Percentiles rank a stretch among this genome's conserved stretches.
These are phyloP conservation scores for Schizosaccharomyces osmophilus DNA, from an alignment of 805 yeast species.

Conservation along the genomic window DNA sequence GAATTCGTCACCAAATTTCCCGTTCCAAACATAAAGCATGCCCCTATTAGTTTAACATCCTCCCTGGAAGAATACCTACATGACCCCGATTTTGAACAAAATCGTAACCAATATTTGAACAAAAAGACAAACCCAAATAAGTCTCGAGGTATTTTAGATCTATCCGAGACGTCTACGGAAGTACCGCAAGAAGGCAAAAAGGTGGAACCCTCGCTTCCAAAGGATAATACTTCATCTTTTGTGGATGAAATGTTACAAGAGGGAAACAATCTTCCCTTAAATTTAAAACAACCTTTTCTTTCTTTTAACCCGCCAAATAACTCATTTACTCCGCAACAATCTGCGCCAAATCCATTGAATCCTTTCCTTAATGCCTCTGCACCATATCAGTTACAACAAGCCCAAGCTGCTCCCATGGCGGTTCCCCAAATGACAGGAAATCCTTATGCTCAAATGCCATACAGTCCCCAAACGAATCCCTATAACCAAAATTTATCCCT, in stretches of 20 bases:
- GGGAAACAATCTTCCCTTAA: slow-evolving; percentile 2
- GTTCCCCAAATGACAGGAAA: too few relatives aligned
- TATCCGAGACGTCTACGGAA: background rate
- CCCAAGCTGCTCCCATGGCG: too few relatives aligned
- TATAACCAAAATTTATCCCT: too few relatives aligned
- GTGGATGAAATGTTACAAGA: background rate
- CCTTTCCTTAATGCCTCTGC: too few relatives aligned
- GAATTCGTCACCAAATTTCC: slow-evolving; percentile 70
- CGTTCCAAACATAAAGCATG: slow-evolving; percentile 90
- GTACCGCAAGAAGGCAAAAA: background rate
- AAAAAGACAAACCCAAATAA: slow-evolving; percentile 20
- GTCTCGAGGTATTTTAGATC: too few relatives aligned
- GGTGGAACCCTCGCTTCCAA: background rate
- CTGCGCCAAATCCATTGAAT: too few relatives aligned
- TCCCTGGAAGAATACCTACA: slow-evolving; percentile 71
- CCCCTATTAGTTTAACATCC: slow-evolving; percentile 76
- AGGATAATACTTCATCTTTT: background rate
- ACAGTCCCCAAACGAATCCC: too few relatives aligned
- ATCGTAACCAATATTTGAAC: slow-evolving; percentile 51
- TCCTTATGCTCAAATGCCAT: too few relatives aligned
- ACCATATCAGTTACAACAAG: too few relatives aligned
- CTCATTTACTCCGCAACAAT: too few relatives aligned
- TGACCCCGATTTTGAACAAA: slow-evolving; percentile 63
- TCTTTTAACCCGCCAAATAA: background rate
- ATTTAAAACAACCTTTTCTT: background rate